A percentile compares a stretch with the other conserved stretches of the same genome.
phyloP scores from a whole-genome alignment of 768 basidiomycete species.

The Psilocybe tampanensis region DNA sequence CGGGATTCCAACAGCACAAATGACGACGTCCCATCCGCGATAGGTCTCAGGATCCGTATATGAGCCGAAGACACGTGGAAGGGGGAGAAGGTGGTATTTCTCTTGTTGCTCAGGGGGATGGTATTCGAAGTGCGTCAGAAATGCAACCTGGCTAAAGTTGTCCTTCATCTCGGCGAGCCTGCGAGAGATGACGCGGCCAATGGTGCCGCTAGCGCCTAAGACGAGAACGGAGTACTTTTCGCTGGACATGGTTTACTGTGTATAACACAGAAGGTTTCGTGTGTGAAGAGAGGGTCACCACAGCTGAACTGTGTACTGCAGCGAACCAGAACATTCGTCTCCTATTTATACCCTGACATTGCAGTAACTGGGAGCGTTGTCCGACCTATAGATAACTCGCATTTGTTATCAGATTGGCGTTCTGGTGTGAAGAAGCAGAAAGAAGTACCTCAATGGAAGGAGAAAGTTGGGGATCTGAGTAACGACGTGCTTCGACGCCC shows the following conservation, averaged over 20 bases:
- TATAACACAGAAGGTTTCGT: background rate
- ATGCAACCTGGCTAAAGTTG: slow-evolving; percentile 10
- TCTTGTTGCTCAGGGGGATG: slow-evolving; percentile 8
- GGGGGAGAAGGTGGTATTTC: slow-evolving; percentile 8
- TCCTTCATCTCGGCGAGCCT: slow-evolving; percentile 9
- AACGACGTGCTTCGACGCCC: background rate
- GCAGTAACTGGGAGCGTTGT: background rate
- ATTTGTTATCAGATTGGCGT: background rate
- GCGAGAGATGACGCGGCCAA: slow-evolving; percentile 4
- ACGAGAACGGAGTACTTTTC: slow-evolving; percentile 10
- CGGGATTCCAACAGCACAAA: slow-evolving; percentile 1
- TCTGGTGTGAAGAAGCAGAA: background rate
- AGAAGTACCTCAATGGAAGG: background rate
- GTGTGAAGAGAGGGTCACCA: background rate
- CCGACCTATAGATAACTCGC: background rate
- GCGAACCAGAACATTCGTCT: background rate
- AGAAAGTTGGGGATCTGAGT: background rate
- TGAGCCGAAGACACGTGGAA: slow-evolving; percentile 4
- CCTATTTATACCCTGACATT: background rate
- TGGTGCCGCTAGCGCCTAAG: slow-evolving; percentile 11
- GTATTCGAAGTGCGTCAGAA: slow-evolving; percentile 7
- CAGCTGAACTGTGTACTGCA: background rate
- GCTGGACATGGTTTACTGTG: background rate
- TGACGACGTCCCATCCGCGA: slow-evolving; percentile 11
- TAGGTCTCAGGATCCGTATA: slow-evolving; percentile 8